Evolutionary conservation across 2,329 filamentous ascomycete species (phyloP), one percentile per base, ranked within the genome.

Genomic region (Colletotrichum karsti): DNA sequence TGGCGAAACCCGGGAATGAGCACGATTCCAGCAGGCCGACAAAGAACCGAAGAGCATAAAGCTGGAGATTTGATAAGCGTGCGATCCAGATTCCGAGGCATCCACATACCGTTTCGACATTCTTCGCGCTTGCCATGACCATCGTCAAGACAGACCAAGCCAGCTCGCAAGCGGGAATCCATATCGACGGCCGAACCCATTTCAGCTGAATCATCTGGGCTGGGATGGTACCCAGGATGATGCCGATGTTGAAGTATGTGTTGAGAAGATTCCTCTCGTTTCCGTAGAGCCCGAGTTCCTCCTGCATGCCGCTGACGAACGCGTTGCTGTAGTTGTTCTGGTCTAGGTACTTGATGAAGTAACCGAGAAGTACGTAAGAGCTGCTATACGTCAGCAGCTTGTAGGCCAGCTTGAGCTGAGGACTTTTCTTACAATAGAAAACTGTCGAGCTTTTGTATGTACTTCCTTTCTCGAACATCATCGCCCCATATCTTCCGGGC

Each of bases 21-120:
- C 76, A 74, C 6, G 77, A 77, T 70, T 82, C 79, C 28, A 78
- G 78, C 4, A 84, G 72, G 1, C 82, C 81, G 46, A 83, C 77
- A 54, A 83, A 77, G 73, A 84, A 83, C 4, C 82, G 78, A 24
- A 83, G 72, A 1, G 75, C 78, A 56, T 82, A 83, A 20, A 84
- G 70, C 50, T 83, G 78, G 7, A 5, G 7, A 12, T 1, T 1
- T 3, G 9, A 7, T 53, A 4, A 20, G 33, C 18, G 15, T 18
- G 15, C 30, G 18, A 2, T 24, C 4, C 10, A 7, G 58, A 65
- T 15, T 12, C 10, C 2, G 24, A 10, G 1, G n/a, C 20, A 13
- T 15, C 42, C 26, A 26, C 55, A 60, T 67, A 70, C n/a, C 60
- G 56, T 61, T 70, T 67, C 51, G 1, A 74, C 63, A 39, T 74